phyloP scores from a whole-genome alignment of 768 basidiomycete species.

The Boletales sp. region DNA sequence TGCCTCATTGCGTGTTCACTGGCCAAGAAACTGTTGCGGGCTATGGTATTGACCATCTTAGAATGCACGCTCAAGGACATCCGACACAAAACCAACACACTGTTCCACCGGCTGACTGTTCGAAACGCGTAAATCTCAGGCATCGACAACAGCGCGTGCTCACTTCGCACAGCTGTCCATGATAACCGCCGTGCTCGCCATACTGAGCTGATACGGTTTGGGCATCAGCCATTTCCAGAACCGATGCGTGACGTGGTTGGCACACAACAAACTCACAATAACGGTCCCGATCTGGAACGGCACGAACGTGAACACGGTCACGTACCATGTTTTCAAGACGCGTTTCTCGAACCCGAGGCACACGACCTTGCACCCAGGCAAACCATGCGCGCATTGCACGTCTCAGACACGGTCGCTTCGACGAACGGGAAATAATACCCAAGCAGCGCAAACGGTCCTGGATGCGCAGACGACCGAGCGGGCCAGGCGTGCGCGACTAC shows the following conservation, averaged over 20 bases:
- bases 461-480: slow-evolving; percentile 58
- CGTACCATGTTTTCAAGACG: slow-evolving; percentile 62
- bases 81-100: slow-evolving; percentile 59
- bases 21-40: too few species aligned
- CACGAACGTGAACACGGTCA: slow-evolving; percentile 58
- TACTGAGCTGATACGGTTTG: slow-evolving; percentile 72
- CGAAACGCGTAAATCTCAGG: not conserved
- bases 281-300: slow-evolving; percentile 63
- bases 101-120: slow-evolving; percentile 69
- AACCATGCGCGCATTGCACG: slow-evolving; percentile 70
- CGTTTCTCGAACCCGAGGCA: slow-evolving; percentile 56
- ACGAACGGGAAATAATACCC: slow-evolving; percentile 80
- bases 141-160: slow-evolving; percentile 7
- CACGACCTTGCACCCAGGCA: slow-evolving; percentile 70
- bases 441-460: slow-evolving; percentile 75
- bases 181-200: slow-evolving; percentile 74
- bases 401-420: slow-evolving; percentile 70
- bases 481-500: slow-evolving; percentile 64
- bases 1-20: too few species aligned
- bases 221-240: slow-evolving; percentile 90
- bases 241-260: slow-evolving; percentile 82
- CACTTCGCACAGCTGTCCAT: slow-evolving; percentile 84
- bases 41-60: too few species aligned
- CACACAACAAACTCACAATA: slow-evolving; percentile 61
- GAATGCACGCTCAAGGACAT: slow-evolving; percentile 43